A percentile compares a stretch with the other conserved stretches of the same genome.
Evolutionary conservation across 192 early-diverging fungal genomes (phyloP).

Genomic region (Rhizoclosmatium globosum): DNA sequence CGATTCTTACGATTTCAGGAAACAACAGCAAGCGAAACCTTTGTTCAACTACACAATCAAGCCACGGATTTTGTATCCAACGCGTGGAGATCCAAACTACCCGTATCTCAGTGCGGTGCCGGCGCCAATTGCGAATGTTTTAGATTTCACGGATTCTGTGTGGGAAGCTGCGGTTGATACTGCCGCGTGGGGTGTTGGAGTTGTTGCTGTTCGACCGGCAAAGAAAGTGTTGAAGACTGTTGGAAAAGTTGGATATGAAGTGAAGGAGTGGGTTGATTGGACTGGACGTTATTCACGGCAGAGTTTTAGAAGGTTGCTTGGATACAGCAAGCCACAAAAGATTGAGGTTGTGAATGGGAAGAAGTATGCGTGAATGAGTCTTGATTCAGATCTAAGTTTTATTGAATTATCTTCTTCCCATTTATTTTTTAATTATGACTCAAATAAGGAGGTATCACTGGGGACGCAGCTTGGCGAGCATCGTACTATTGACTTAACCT

Average conservation of each 20-base stretch:
- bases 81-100: slow-evolving; percentile 14
- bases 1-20: background rate
- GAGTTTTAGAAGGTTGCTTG: slow-evolving; percentile 13
- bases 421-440: no score
- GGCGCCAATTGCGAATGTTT: slow-evolving; percentile 7
- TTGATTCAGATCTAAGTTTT: no score
- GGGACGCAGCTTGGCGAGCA: slow-evolving; percentile 91
- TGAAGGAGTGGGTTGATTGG: slow-evolving; percentile 20
- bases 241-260: background rate
- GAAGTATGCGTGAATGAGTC: background rate
- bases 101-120: slow-evolving; percentile 4
- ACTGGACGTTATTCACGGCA: slow-evolving; percentile 17
- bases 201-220: slow-evolving; percentile 11
- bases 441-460: no score
- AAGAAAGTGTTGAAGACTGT: slow-evolving; percentile 6
- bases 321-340: slow-evolving; percentile 11
- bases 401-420: no score
- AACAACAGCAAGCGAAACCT: background rate
- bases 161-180: slow-evolving; percentile 31
- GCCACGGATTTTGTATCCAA: slow-evolving; percentile 23
- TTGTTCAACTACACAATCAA: slow-evolving; percentile 4
- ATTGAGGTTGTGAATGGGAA: background rate
- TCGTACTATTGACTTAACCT: slow-evolving; percentile 91
- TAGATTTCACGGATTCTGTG: slow-evolving; percentile 11
- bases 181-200: slow-evolving; percentile 33